These are phyloP conservation scores for Malus hybrid DNA, from an alignment of 331 rosid genomes.

Conservation along the genomic window DNA sequence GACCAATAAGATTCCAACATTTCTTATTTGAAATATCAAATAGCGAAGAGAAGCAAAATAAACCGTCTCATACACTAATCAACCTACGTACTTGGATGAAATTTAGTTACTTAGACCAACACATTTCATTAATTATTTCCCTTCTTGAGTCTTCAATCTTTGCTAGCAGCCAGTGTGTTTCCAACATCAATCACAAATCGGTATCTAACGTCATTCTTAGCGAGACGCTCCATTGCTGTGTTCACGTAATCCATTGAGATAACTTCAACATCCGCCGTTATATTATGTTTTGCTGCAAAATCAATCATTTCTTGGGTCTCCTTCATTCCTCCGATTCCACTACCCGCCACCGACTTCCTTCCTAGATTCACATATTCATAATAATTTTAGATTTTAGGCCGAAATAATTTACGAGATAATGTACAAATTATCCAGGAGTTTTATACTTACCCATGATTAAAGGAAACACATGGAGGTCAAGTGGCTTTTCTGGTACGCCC, in stretches of 20 bases:
- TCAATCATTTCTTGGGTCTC: slow-evolving; percentile 15
- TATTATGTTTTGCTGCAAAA: slow-evolving; percentile 23
- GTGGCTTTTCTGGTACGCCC: slow-evolving; percentile 6
- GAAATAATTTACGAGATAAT: background rate
- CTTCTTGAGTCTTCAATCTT: background rate
- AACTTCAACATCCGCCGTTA: slow-evolving; percentile 37
- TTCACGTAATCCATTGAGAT: slow-evolving; percentile 38
- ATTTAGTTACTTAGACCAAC: background rate
- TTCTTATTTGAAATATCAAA: too few species aligned
- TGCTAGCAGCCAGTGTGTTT: background rate
- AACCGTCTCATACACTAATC: too few species aligned
- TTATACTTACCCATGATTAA: background rate
- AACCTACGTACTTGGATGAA: background rate
- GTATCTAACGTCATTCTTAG: slow-evolving; percentile 23
- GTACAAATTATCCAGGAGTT: background rate
- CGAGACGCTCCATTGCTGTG: slow-evolving; percentile 17
- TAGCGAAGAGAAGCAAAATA: too few species aligned
- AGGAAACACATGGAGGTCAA: background rate
- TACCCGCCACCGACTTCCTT: slow-evolving; percentile 39
- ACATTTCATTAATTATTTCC: background rate
- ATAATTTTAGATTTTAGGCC: background rate
- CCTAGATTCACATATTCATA: slow-evolving; percentile 9
- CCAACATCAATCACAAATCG: slow-evolving; percentile 28
- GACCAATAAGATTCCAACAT: too few species aligned
- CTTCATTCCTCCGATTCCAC: slow-evolving; percentile 32